These are phyloP conservation scores for Selaginella tamariscina DNA, from an alignment of 75 land plant genomes.

Conservation along the genomic window DNA sequence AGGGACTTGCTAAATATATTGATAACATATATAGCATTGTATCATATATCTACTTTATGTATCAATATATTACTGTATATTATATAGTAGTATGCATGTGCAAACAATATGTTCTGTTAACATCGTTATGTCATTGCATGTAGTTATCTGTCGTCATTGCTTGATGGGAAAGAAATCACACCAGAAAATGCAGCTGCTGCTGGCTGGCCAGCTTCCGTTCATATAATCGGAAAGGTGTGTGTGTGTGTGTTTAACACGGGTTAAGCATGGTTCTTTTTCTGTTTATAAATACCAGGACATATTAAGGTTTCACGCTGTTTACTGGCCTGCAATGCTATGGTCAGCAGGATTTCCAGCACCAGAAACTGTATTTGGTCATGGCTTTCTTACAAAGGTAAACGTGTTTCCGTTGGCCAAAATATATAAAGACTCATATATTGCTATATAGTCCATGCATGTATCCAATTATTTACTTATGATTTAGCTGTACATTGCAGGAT, in stretches of 20 bases:
- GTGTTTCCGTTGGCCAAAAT: not conserved
- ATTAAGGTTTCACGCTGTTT: constrained; percentile 95
- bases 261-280: not conserved
- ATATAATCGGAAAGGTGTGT: constrained; percentile 93
- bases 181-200: constrained; percentile 43
- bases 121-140: no score
- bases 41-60: no score
- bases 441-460: no score
- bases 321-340: constrained; percentile 98
- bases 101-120: no score
- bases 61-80: no score
- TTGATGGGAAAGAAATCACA: constrained; percentile 46
- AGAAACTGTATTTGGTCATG: constrained; percentile 89
- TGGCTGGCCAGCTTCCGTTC: constrained; percentile 97
- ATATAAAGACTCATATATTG: no score
- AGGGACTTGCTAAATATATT: not conserved
- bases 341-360: constrained; percentile 83
- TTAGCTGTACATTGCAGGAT: constrained; percentile 50
- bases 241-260: not conserved
- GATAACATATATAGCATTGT: not conserved
- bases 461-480: not conserved
- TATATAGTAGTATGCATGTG: no score
- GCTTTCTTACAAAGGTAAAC: constrained; percentile 94
- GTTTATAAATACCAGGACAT: constrained; percentile 57
- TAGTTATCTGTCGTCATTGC: constrained; percentile 80